phyloP scores from a whole-genome alignment of 1,139 yeast genomes.

The Candida sp. region DNA sequence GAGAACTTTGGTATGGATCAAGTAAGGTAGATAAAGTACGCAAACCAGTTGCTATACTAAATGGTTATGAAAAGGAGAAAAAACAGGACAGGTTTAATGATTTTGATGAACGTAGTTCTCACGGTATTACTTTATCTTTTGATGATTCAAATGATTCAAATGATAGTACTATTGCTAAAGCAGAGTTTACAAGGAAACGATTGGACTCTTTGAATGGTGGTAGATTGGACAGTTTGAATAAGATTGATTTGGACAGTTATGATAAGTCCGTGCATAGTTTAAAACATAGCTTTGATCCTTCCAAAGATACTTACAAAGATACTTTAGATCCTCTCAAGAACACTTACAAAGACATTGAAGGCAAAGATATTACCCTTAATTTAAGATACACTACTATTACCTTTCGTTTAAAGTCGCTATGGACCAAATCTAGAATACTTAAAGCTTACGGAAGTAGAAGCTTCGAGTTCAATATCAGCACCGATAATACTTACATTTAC shows the following conservation, averaged over 20 bases:
- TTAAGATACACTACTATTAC: neutral
- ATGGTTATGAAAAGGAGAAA: too few species aligned
- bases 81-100: too few species aligned
- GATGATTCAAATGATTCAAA: too few species aligned
- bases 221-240: neutral
- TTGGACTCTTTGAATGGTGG: neutral
- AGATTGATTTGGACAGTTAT: neutral
- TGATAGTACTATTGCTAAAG: neutral
- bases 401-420: neutral
- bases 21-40: neutral
- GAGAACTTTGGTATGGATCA: too few species aligned
- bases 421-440: neutral
- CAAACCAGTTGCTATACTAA: neutral
- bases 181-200: neutral
- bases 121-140: too few species aligned
- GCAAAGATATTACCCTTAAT: neutral
- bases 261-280: neutral
- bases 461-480: conserved; percentile 1
- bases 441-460: neutral
- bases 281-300: neutral
- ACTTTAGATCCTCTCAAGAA: neutral
- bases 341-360: neutral
- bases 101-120: too few species aligned
- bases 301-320: neutral
- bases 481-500: conserved; percentile 7